Conservation (phyloP, 768 basidiomycete species). For the Cubamyces lactineus region DNA sequence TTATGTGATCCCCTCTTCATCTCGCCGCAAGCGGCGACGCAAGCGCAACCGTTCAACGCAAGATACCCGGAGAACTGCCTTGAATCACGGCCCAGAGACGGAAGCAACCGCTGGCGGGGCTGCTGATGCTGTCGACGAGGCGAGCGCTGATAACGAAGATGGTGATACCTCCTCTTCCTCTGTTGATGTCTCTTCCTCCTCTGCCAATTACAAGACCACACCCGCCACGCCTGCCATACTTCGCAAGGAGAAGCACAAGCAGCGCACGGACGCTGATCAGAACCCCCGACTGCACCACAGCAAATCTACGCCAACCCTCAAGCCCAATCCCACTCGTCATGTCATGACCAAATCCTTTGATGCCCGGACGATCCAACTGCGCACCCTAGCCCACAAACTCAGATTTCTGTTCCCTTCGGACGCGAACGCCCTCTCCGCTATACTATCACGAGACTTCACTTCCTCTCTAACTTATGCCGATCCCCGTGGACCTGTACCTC, state of each 20-base stretch:
- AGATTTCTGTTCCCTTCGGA: constrained; percentile 61
- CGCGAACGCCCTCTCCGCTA: constrained; percentile 32
- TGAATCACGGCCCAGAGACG: constrained; percentile 14
- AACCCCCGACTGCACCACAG: constrained; percentile 44
- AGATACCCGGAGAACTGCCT: constrained; percentile 12
- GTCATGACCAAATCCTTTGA: constrained; percentile 46
- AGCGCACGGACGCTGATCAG: constrained; percentile 17
- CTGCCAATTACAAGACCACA: constrained; percentile 35
- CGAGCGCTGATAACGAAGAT: constrained; percentile 25
- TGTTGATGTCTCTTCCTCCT: constrained; percentile 32
- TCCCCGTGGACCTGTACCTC: constrained; percentile 40
- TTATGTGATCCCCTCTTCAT: constrained; percentile 41
- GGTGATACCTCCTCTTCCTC: constrained; percentile 33
- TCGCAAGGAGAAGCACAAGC: constrained; percentile 29
- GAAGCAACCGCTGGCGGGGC: constrained; percentile 20
- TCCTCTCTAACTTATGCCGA: constrained; percentile 34
- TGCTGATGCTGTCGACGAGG: constrained; percentile 25
- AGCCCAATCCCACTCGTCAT: constrained; percentile 38
- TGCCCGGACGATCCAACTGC: constrained; percentile 52
- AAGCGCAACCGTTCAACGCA: constrained; percentile 35
- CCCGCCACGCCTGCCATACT: constrained; percentile 28
- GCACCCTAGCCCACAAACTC: constrained; percentile 59
- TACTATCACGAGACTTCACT: constrained; percentile 36
- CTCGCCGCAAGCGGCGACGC: constrained; percentile 41
- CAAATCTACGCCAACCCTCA: constrained; percentile 51